Base-by-base conservation (phyloP, 148 eudicot genomes). In the Nepenthes gracilis region DNA sequence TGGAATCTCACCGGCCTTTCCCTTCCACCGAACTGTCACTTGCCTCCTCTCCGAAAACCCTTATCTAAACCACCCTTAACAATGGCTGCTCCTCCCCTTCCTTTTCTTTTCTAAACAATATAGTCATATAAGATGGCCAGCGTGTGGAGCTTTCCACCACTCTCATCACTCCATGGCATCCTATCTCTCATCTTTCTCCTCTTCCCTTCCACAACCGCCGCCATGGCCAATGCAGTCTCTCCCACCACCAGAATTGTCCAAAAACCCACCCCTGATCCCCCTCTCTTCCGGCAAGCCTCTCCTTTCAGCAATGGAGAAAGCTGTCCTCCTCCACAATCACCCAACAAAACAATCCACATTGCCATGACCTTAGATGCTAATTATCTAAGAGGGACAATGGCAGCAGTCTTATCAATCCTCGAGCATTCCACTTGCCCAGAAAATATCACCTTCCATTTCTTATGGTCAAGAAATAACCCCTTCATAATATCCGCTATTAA, bases 311-410 rank as follows among this genome's bases (percentile, higher is more conserved):
- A 49, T 49, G 53, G n/a, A 10, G 15, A 49, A 5, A n/a, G 3
- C 6, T 49, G 53, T 11, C n/a, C n/a, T 11, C 11, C 3, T 49
- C 4, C 4, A 12, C n/a, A 49, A n/a, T 3, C 53, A 49, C 10
- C 12, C 53, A 49, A 49, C 45, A 40, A 40, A 8, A 40, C 45
- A 0, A 75, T 75, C 54, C 78, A 71, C 37, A 71, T 78, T 1
- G 53, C 76, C 60, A 78, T 74, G 82, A 71, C 82, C 54, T 66
- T 70, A 12, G 78, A 68, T 59, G 75, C 67, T 4, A 73, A 77
- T 4, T 77, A 75, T 61, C 71, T 75, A 23, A 62, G 79, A 0
- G 79, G 79, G 43, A 75, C 75, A 10, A 70, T 75, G 66, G 79
- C 79, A 0, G 75, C 79, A 1, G 79, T 75, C 1, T 53, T 75